Conservation (phyloP, 306 rosid species). For the Parietaria judaica region DNA sequence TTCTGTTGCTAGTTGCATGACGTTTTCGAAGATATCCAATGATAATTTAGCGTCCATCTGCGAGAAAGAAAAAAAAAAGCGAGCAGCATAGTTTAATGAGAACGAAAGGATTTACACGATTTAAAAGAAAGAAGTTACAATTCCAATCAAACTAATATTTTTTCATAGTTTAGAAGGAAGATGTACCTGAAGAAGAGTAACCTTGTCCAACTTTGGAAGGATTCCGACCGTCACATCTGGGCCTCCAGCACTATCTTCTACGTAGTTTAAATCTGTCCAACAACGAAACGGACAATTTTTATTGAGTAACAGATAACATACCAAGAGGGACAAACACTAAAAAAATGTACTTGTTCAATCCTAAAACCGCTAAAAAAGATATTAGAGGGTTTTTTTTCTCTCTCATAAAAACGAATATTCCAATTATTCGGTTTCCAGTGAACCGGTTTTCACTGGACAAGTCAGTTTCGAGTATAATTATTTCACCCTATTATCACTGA, state of each 20-base stretch:
- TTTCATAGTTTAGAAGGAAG: background rate
- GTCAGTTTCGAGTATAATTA: no score
- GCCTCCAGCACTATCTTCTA: conserved; percentile 96
- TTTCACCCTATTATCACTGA: no score
- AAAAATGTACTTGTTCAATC: no score
- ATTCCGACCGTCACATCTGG: conserved; percentile 85
- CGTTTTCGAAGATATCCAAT: conserved; percentile 68
- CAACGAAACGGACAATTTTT: background rate
- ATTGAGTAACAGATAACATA: no score
- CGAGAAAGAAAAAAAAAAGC: conserved; percentile 2
- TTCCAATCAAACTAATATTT: background rate
- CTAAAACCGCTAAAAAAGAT: no score
- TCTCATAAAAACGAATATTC: no score
- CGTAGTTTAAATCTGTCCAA: conserved; percentile 71
- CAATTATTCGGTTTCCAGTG: no score
- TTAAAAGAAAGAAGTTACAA: background rate
- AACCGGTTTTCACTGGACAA: no score
- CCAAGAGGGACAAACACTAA: no score
- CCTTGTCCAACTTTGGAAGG: conserved; percentile 77
- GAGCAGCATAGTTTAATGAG: background rate
- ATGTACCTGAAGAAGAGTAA: conserved; percentile 77
- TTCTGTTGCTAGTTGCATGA: conserved; percentile 79
- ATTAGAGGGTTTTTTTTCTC: no score
- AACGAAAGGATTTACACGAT: background rate
- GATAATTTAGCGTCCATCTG: conserved; percentile 92